Evolutionary conservation across 1,139 yeast genomes (phyloP).

Genomic region (Blastobotrys ciferrii): DNA sequence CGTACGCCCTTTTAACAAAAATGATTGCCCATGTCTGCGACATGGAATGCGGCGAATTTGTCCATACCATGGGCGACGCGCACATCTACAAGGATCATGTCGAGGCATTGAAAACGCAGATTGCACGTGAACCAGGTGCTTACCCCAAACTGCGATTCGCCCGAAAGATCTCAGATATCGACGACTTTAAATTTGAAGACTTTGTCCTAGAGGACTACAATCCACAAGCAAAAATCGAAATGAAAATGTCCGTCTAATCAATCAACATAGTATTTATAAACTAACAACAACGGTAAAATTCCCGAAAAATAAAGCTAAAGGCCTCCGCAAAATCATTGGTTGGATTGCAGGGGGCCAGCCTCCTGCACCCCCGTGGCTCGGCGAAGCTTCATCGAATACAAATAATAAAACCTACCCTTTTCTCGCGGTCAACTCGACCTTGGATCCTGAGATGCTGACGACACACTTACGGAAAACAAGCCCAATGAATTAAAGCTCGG

Average conservation of each 20-base stretch:
- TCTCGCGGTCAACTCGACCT: no score
- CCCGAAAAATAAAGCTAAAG: neutral
- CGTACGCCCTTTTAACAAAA: slow-evolving; percentile 84
- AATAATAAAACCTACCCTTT: no score
- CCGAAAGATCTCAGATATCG: slow-evolving; percentile 67
- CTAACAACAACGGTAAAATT: neutral
- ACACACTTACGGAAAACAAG: no score
- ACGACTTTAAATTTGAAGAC: slow-evolving; percentile 85
- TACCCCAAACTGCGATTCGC: slow-evolving; percentile 79
- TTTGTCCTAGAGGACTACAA: slow-evolving; percentile 75
- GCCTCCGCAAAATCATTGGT: no score
- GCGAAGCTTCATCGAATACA: no score
- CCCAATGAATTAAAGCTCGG: no score
- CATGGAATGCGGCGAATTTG: slow-evolving; percentile 91
- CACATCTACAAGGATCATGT: slow-evolving; percentile 92
- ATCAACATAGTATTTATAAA: neutral
- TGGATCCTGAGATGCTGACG: no score
- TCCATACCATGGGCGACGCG: slow-evolving; percentile 95
- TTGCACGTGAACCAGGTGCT: slow-evolving; percentile 64
- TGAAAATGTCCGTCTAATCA: slow-evolving; percentile 67
- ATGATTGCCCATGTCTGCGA: slow-evolving; percentile 95
- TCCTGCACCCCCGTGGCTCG: no score
- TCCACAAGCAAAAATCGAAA: slow-evolving; percentile 80
- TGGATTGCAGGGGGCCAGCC: no score
- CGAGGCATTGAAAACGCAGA: slow-evolving; percentile 81